Evolutionary conservation across 2,329 filamentous ascomycete species (phyloP), one percentile per base, ranked within the genome.

Genomic region (Monosporascus sp.): DNA sequence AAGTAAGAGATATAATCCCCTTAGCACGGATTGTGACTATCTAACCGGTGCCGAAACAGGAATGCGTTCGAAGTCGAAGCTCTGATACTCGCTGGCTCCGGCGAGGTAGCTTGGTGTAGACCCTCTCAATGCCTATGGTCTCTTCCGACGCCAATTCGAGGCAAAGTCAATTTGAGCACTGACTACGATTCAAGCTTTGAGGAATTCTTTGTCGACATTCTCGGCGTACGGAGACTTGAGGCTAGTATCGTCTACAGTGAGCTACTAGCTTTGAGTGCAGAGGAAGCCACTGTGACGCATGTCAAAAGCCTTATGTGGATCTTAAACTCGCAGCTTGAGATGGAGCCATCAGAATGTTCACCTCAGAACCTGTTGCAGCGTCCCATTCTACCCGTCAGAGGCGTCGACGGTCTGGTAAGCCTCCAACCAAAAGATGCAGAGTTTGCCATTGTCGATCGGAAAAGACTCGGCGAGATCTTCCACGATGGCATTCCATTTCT

Each of bases 371-470:
- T 61, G 9, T 26, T 53, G 5, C n/a, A 52, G 37, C 46, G 19
- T 8, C 48, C 24, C 3, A 57, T 69, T 5, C 57, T 70, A 17
- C 68, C 68, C 3, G 50, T 69, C 40, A 52, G 55, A 24, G 48
- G 60, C 14, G 51, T 57, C 17, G 26, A 50, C 48, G 59, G 63
- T 2, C n/a, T n/a, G 1, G 52, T 64, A 17, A 52, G 2, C 2
- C 50, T 60, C 17, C 24, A 37, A 9, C 37, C 60, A 3, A 40
- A 20, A 7, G 7, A n/a, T 1, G 52, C 46, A 1, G 52, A 61
- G 2, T 75, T 75, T 49, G 65, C 62, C 11, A 65, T 75, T 2
- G 50, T 62, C 1, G 72, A 75, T 48, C 66, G 68, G 24, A 62
- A 71, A 7, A 20, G 41, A 0, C 50, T 72, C 1, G 49, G 46